These are phyloP conservation scores for Aspergillus terreus DNA, from an alignment of 2,329 filamentous ascomycete genomes.

Conservation along the genomic window DNA sequence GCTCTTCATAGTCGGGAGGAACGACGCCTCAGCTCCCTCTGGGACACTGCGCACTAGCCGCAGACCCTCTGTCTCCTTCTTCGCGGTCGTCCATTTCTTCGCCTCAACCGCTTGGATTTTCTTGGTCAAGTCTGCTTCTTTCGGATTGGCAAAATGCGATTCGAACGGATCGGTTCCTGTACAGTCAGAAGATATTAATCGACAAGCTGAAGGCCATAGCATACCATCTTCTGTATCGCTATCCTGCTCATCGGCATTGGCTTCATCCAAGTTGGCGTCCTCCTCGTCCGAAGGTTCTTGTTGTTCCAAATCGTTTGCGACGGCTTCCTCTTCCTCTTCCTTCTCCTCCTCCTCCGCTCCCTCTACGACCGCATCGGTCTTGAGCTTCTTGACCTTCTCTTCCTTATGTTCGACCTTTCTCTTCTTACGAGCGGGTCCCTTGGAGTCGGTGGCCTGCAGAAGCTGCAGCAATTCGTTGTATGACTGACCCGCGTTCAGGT, in stretches of 20 bases:
- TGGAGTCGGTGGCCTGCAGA: slow-evolving; percentile 43
- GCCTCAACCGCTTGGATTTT: slow-evolving; percentile 46
- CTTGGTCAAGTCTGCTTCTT: slow-evolving; percentile 57
- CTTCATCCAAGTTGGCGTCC: slow-evolving; percentile 28
- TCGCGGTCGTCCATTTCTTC: slow-evolving; percentile 48
- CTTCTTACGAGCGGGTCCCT: slow-evolving; percentile 49
- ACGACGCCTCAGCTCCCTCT: slow-evolving; percentile 23
- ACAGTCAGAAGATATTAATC: slow-evolving; percentile 26
- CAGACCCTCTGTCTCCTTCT: slow-evolving; percentile 32
- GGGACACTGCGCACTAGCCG: slow-evolving; percentile 29
- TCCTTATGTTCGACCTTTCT: slow-evolving; percentile 48
- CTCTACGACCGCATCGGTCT: slow-evolving; percentile 15
- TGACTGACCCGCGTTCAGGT: slow-evolving; percentile 38
- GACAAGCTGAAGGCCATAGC: not conserved
- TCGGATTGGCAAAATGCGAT: slow-evolving; percentile 67
- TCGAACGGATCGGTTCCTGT: slow-evolving; percentile 70
- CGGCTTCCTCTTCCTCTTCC: slow-evolving; percentile 28
- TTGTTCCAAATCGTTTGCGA: slow-evolving; percentile 45
- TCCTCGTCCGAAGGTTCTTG: slow-evolving; percentile 46
- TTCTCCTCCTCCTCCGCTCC: slow-evolving; percentile 22
- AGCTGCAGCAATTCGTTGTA: slow-evolving; percentile 58
- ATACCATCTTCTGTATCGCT: slow-evolving; percentile 36
- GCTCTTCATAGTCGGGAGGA: slow-evolving; percentile 28
- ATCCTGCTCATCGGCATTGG: slow-evolving; percentile 24
- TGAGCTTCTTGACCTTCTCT: slow-evolving; percentile 21